Evolutionary conservation across 2,329 filamentous ascomycete genomes (phyloP), one percentile per base, ranked within the genome.

Genomic region (Penicillium brasilianum): DNA sequence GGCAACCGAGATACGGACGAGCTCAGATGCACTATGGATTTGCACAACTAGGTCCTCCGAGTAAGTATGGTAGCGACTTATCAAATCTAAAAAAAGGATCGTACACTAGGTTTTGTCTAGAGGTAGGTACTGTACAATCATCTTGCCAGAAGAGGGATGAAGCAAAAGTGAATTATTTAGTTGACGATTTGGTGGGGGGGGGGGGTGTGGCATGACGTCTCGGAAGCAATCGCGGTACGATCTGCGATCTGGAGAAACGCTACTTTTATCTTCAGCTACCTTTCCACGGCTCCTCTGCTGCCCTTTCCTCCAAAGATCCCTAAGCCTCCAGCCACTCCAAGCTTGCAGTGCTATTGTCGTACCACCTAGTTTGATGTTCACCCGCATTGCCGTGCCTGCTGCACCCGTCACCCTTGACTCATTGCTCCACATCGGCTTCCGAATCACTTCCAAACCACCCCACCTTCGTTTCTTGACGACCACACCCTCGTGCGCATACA

Each of bases 391-490:
- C 32, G 20, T 44, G 20, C 18, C n/a, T 32, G 16, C 34, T n/a
- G 18, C 22, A 49, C 20, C 28, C 14, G 22, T 58, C 41, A 43
- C 46, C n/a, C 46, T 61, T 56, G 48, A 58, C 55, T 61, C 59
- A 43, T 58, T 60, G 58, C 60, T 62, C 64, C 58, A 57, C 61
- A 61, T 60, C 22, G 44, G 55, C 37, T 54, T 60, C 44, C 56
- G 48, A 51, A 16, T 37, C 41, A 28, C 50, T 37, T 51, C 25
- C 51, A 51, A 36, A 22, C 58, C 59, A 59, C 64, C 62, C 62
- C 66, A 49, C 63, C 61, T 57, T 51, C 60, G 16, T 14, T 46
- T 52, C 56, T 57, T 39, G 25, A 44, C 52, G 20, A 54, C 37
- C 41, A 28, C 55, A 10, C 30, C 32, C 41, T 5, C 34, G 16